Conservation (phyloP, 2,329 filamentous ascomycete species). For the Diaporthe sp. region DNA sequence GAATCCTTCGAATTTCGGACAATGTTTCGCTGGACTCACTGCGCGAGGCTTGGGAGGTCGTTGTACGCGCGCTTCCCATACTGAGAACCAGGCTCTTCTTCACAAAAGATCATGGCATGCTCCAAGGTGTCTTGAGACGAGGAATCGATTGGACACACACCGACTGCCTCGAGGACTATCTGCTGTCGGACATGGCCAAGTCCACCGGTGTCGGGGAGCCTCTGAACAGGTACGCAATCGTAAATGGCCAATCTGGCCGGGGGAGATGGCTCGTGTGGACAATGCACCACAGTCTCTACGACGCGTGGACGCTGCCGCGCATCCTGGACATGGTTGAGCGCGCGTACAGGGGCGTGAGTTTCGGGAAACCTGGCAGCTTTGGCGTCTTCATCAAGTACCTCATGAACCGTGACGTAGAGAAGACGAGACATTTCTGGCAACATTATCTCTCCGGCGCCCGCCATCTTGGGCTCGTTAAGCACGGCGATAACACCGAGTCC, state of each 20-base stretch:
- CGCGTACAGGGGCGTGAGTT: background rate
- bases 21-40: background rate
- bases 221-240: slow-evolving; percentile 62
- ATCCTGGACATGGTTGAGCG: background rate
- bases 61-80: background rate
- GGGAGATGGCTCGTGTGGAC: background rate
- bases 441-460: background rate
- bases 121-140: background rate
- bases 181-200: background rate
- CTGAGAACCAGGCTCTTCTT: slow-evolving; percentile 39
- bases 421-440: background rate
- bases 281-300: background rate
- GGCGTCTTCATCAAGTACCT: background rate
- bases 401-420: background rate
- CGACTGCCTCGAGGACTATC: background rate
- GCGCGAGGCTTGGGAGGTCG: background rate
- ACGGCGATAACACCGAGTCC: background rate
- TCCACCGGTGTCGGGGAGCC: slow-evolving; percentile 50
- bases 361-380: background rate
- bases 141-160: background rate
- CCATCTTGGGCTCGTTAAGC: background rate
- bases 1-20: background rate
- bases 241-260: slow-evolving; percentile 52
- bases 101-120: background rate
- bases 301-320: background rate